These are phyloP conservation scores for Suillus tomentosus DNA, from an alignment of 768 basidiomycete species.

Conservation along the genomic window DNA sequence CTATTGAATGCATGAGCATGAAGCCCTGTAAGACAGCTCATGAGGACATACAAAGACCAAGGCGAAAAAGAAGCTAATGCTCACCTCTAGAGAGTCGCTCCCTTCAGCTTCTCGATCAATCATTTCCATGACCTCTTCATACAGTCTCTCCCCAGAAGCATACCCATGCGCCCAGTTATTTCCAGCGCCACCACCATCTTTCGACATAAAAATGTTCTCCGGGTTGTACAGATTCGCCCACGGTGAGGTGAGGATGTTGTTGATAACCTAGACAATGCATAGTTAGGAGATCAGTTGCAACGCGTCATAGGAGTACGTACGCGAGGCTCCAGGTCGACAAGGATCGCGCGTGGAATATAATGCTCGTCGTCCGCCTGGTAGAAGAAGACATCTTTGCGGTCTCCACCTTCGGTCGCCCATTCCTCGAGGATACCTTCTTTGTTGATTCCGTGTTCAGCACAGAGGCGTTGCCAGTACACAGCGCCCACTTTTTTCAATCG, in stretches of 20 bases:
- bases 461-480: constrained; percentile 97
- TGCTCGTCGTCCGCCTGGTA: constrained; percentile 99
- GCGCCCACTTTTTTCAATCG: constrained; percentile 71
- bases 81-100: constrained; percentile 93
- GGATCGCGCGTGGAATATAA: constrained; percentile 95
- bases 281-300: neutral
- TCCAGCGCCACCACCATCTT: constrained; percentile 98
- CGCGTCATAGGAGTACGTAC: constrained; percentile 48
- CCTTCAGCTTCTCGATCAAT: constrained; percentile 97
- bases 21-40: constrained; percentile 69
- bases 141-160: constrained; percentile 83
- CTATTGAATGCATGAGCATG: constrained; percentile 98
- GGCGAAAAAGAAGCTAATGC: neutral
- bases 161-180: constrained; percentile 99
- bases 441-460: constrained; percentile 97
- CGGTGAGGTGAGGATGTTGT: constrained; percentile 86
- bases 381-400: constrained; percentile 99
- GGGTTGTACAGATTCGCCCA: constrained; percentile 93
- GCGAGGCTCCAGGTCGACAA: constrained; percentile 95
- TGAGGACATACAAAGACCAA: neutral
- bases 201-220: constrained; percentile 94
- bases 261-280: constrained; percentile 73
- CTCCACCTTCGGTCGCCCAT: constrained; percentile 93
- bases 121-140: constrained; percentile 99
- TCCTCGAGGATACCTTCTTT: constrained; percentile 95